Percentiles rank a stretch among this genome's conserved stretches.
Conservation (phyloP, 345 rosid species). For the Eucalyptus virginea region DNA sequence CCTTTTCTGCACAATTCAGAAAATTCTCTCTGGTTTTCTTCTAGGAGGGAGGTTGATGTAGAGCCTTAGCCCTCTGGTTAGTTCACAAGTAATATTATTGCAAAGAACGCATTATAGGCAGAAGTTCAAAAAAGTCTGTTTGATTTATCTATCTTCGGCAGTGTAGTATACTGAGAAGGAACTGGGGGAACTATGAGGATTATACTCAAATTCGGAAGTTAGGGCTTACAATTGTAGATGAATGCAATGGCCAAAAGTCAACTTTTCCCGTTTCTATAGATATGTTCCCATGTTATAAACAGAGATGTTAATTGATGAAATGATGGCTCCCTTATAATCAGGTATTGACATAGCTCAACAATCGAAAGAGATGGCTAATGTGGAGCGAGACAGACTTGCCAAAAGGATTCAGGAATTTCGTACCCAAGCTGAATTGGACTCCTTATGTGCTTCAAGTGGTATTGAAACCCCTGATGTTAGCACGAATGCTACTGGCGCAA, state of each 20-base stretch:
- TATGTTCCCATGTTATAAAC: not conserved
- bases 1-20: not conserved
- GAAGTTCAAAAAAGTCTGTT: not conserved
- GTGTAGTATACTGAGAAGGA: not conserved
- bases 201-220: not conserved
- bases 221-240: not conserved
- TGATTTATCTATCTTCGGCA: not conserved
- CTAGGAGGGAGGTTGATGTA: not conserved
- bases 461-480: conserved; percentile 34
- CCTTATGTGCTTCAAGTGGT: conserved; percentile 24
- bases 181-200: not conserved
- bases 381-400: conserved; percentile 72
- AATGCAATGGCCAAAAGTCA: not conserved
- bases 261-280: not conserved
- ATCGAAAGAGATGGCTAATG: conserved; percentile 65
- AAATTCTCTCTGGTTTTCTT: not conserved
- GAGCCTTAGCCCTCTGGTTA: not conserved
- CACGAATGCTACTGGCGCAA: conserved; percentile 22
- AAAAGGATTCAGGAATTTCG: conserved; percentile 88
- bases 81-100: not conserved
- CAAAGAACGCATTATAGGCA: not conserved
- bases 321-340: conserved; percentile 1
- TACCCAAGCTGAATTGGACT: conserved; percentile 65
- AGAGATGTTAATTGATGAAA: not conserved
- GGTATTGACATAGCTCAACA: conserved; percentile 80